A percentile compares a stretch with the other conserved stretches of the same genome.
These are phyloP conservation scores for Thecaphora thlaspeos DNA, from an alignment of 1,284 basidiomycete species.

Conservation along the genomic window DNA sequence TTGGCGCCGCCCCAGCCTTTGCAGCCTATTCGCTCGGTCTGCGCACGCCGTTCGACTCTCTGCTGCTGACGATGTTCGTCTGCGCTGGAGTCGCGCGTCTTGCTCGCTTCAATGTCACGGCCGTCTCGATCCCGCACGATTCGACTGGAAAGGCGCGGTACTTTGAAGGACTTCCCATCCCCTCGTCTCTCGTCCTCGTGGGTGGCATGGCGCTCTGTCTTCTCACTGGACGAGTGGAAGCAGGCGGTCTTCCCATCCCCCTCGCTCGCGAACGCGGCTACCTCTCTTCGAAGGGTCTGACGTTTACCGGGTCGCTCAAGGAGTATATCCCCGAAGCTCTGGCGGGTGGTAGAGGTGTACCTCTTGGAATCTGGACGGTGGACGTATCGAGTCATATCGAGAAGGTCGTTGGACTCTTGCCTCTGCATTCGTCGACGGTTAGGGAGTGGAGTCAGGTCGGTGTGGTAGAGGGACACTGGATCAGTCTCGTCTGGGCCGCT, in stretches of 20 bases:
- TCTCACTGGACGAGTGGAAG: slow-evolving; percentile 64
- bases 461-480: slow-evolving; percentile 39
- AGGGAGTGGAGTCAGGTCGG: slow-evolving; percentile 13
- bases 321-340: slow-evolving; percentile 32
- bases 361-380: slow-evolving; percentile 36
- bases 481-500: slow-evolving; percentile 44
- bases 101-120: slow-evolving; percentile 97
- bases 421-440: slow-evolving; percentile 2
- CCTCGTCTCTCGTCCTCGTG: slow-evolving; percentile 81
- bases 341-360: slow-evolving; percentile 34
- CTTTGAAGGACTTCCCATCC: slow-evolving; percentile 97
- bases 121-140: slow-evolving; percentile 89
- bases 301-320: slow-evolving; percentile 36
- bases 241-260: slow-evolving; percentile 34
- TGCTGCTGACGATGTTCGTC: slow-evolving; percentile 83
- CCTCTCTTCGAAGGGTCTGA: slow-evolving; percentile 27
- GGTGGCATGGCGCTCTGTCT: slow-evolving; percentile 78
- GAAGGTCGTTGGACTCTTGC: slow-evolving; percentile 13
- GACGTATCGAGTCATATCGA: slow-evolving; percentile 25
- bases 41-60: slow-evolving; percentile 81
- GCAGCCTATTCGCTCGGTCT: slow-evolving; percentile 89
- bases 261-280: slow-evolving; percentile 29
- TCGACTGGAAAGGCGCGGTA: slow-evolving; percentile 81
- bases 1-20: slow-evolving; percentile 92
- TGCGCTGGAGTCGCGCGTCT: slow-evolving; percentile 94